phyloP scores from a whole-genome alignment of 2,329 filamentous ascomycete species.

The Triangularia verruculosa region DNA sequence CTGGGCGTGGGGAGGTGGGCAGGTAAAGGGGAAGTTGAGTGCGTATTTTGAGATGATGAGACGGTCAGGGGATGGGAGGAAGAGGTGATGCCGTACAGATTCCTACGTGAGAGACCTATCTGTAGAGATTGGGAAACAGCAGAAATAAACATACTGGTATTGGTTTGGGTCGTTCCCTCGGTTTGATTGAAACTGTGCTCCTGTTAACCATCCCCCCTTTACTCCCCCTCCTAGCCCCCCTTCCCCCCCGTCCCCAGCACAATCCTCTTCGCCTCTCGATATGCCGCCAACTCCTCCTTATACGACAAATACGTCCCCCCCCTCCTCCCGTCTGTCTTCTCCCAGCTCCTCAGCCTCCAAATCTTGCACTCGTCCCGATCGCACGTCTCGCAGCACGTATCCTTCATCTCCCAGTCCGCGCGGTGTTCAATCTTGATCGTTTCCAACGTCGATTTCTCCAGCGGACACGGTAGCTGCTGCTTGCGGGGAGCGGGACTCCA shows the following conservation, averaged over 20 bases:
- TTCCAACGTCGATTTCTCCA: neutral
- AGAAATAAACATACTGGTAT: neutral
- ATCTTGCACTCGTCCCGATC: neutral
- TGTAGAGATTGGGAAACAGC: neutral
- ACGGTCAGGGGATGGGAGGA: neutral
- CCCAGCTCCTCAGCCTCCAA: neutral
- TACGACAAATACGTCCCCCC: neutral
- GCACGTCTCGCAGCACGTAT: neutral
- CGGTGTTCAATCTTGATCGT: neutral
- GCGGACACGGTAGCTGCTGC: neutral
- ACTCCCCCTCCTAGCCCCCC: neutral
- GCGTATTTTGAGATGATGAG: constrained; percentile 20
- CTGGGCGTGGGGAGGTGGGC: constrained; percentile 16
- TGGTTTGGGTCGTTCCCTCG: too few relatives aligned
- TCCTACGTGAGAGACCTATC: neutral
- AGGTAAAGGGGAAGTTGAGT: constrained; percentile 18
- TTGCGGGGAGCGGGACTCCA: neutral
- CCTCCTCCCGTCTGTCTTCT: too few relatives aligned
- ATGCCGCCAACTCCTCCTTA: neutral
- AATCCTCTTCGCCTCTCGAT: neutral
- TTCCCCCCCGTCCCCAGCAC: neutral
- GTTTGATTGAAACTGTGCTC: too few relatives aligned
- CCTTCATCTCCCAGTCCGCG: neutral
- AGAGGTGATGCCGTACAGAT: neutral
- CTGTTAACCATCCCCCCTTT: neutral